phyloP scores from a whole-genome alignment of 2,329 filamentous ascomycete genomes.

The Simplicillium sp. region DNA sequence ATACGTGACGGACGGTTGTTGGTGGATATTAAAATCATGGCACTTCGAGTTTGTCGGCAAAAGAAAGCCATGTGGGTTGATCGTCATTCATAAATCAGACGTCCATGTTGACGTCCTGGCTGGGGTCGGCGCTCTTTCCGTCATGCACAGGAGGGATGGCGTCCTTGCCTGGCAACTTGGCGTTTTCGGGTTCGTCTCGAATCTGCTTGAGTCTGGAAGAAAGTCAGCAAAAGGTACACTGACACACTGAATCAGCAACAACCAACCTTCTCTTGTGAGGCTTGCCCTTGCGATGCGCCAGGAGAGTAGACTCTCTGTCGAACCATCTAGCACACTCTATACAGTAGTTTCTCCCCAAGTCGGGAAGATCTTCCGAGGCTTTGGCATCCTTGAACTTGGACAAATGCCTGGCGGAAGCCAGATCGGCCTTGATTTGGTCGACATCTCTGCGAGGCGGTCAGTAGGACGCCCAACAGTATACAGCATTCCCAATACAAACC shows the following conservation, averaged over 20 bases:
- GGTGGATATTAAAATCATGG: slow-evolving; percentile 1
- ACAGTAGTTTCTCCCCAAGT: slow-evolving; percentile 79
- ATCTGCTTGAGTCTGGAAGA: slow-evolving; percentile 64
- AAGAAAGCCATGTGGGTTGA: not conserved
- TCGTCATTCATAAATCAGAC: slow-evolving; percentile 11
- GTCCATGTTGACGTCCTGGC: slow-evolving; percentile 23
- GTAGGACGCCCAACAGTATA: not conserved
- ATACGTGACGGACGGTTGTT: not conserved
- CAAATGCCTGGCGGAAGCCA: slow-evolving; percentile 71
- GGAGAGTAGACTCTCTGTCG: slow-evolving; percentile 70
- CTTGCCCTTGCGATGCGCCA: slow-evolving; percentile 73
- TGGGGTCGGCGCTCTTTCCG: slow-evolving; percentile 7
- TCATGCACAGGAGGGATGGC: no score
- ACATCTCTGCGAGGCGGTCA: slow-evolving; percentile 56
- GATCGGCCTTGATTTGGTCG: slow-evolving; percentile 82
- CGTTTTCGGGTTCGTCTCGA: slow-evolving; percentile 51
- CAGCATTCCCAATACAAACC: slow-evolving; percentile 31
- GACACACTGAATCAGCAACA: slow-evolving; percentile 6
- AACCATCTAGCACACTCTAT: slow-evolving; percentile 95
- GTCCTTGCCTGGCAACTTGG: not conserved
- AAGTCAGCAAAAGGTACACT: slow-evolving; percentile 13
- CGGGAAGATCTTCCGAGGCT: slow-evolving; percentile 77
- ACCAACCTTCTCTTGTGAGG: slow-evolving; percentile 75
- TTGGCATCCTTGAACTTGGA: slow-evolving; percentile 70
- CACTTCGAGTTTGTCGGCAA: not conserved